Evolutionary conservation across 306 rosid genomes (phyloP).

Genomic region (Elaeagnus macrophylla): DNA sequence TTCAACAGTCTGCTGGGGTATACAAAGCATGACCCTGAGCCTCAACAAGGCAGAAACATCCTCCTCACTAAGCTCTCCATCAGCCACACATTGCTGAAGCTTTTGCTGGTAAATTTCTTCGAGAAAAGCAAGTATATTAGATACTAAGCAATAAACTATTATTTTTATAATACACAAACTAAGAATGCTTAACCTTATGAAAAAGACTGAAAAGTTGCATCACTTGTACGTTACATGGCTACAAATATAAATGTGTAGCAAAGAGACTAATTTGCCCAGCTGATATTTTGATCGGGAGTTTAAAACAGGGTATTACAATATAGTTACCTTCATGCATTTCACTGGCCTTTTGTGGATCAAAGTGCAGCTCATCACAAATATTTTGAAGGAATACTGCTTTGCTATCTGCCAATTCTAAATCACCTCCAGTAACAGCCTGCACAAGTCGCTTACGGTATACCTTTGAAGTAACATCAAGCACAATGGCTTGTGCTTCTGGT

Average conservation of each 20-base stretch:
- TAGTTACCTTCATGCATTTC: conserved; percentile 77
- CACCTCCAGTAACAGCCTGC: conserved; percentile 58
- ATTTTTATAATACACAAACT: neutral
- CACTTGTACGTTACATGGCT: neutral
- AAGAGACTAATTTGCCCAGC: too few relatives aligned
- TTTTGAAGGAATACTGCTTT: conserved; percentile 94
- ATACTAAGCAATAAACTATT: conserved; percentile 4
- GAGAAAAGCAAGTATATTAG: conserved; percentile 23
- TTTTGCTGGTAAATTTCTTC: conserved; percentile 88
- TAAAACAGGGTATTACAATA: neutral
- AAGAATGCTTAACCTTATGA: neutral
- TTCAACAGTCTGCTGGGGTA: conserved; percentile 82
- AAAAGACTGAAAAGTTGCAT: neutral
- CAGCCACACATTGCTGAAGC: conserved; percentile 89
- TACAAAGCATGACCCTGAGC: conserved; percentile 83
- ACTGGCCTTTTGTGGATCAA: conserved; percentile 84
- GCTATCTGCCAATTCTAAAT: conserved; percentile 81
- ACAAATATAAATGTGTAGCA: neutral
- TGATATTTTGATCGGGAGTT: too few relatives aligned
- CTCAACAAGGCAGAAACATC: conserved; percentile 77
- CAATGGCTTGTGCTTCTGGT: conserved; percentile 76
- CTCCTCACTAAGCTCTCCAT: conserved; percentile 72
- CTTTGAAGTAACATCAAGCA: conserved; percentile 64
- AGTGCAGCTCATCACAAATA: conserved; percentile 72
- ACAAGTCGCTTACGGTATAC: conserved; percentile 73